Base-by-base conservation (phyloP, 768 basidiomycete genomes). In the Dictyophora rubrovolvata region DNA sequence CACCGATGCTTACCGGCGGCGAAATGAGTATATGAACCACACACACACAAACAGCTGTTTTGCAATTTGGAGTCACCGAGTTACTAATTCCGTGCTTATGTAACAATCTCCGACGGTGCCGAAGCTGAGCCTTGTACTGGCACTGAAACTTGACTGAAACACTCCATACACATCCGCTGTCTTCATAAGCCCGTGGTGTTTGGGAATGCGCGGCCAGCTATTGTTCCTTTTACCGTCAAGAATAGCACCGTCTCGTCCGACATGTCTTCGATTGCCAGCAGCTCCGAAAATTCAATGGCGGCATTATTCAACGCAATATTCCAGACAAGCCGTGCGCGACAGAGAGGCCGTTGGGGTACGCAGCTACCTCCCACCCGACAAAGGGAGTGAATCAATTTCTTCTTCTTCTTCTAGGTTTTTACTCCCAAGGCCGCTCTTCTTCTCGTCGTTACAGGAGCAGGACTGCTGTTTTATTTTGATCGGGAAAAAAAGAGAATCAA, bases 401-500 rank as follows among this genome's bases (percentile, higher is more conserved):
- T 17, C 17, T 22, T 1, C 36, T 47, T 23, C 34, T 21, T 46
- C 17, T 64, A 97, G 94, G 89, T 91, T n/a, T 96, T 97, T 69
- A 93, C 92, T 1, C 93, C 92, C 23, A 78, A 76, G 55, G 85
- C 93, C 1, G 94, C 90, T 0, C 84, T 77, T 0, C 66, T 97
- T 20, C 96, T 99, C 69, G 70, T 95, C n/a, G 73, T 79, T 1
- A 86, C 91, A 7, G 93, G 93, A 1, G 73, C 79, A 11, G 93
- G 85, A 1, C 75, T 99, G 17, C 89, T 84, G 67, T 84, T 80
- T 64, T 98, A 98, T 74, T 97, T 99, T 73, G 79, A 83, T 55
- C 75, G 83, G 58, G 93, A 97, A 71, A 98, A 98, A 74, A 76
- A 76, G 46, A 81, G 86, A 63, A 69, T 95, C 22, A 74, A 80